Evolutionary conservation across 306 rosid genomes (phyloP).

Genomic region (Corylus americana): DNA sequence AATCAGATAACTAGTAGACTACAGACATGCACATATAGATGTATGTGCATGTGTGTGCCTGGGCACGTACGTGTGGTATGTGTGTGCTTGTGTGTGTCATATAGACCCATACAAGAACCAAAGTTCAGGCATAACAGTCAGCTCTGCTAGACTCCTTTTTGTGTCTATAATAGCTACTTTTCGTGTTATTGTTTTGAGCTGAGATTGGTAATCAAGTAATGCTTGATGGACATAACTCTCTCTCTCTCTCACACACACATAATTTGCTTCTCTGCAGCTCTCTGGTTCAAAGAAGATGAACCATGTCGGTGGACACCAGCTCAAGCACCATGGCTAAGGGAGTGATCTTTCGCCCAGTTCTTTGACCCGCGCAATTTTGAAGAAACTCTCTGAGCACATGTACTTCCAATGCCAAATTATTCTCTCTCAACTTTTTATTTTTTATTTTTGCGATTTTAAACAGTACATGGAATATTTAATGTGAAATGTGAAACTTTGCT

Average conservation of each 20-base stretch:
- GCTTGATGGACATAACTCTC: too few species aligned
- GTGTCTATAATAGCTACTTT: background rate
- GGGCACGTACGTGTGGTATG: too few species aligned
- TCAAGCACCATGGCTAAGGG: constrained; percentile 78
- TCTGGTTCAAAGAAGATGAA: constrained; percentile 97
- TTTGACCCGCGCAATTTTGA: constrained; percentile 27
- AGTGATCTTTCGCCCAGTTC: constrained; percentile 41
- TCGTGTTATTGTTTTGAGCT: background rate
- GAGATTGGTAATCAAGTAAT: too few species aligned
- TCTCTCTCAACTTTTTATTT: constrained; percentile 21
- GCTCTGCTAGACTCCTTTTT: constrained; percentile 7
- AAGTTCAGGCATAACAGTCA: background rate
- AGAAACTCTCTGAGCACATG: constrained; percentile 5
- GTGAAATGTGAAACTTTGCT: background rate
- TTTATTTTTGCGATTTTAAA: background rate
- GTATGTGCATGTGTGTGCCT: too few species aligned
- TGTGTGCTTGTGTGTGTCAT: background rate
- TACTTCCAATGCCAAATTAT: background rate
- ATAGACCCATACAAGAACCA: background rate
- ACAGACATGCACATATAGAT: background rate
- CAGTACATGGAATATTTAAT: constrained; percentile 5
- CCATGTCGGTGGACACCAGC: constrained; percentile 69
- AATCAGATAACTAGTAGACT: background rate
- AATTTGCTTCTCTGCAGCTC: constrained; percentile 50
- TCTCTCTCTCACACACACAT: background rate